Conservation (phyloP, 2,329 filamentous ascomycete genomes). For the Calonectria pteridis region DNA sequence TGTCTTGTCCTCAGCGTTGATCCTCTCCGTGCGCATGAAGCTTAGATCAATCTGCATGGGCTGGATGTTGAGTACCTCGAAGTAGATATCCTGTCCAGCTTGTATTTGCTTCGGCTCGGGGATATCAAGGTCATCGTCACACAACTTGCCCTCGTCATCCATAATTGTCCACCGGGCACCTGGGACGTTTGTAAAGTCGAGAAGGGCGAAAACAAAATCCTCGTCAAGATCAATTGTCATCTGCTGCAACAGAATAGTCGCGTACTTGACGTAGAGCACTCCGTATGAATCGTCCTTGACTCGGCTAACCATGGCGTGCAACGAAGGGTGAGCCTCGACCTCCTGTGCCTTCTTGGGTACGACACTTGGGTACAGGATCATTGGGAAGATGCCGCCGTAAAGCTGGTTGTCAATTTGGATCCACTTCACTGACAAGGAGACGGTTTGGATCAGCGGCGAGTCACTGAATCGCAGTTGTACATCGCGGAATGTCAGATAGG, state of each 20-base stretch:
- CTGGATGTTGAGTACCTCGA: constrained; percentile 95
- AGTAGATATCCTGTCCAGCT: constrained; percentile 94
- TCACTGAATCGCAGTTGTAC: constrained; percentile 93
- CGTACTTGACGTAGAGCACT: constrained; percentile 98
- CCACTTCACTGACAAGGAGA: constrained; percentile 95
- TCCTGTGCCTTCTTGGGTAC: constrained; percentile 97
- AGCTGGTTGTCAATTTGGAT: constrained; percentile 99
- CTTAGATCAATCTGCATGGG: constrained; percentile 98
- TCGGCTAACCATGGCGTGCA: constrained; percentile 90
- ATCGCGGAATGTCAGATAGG: constrained; percentile 93
- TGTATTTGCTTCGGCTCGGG: constrained; percentile 90
- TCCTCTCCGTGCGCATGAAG: constrained; percentile 94
- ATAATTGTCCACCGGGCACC: constrained; percentile 80
- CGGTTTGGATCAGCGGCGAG: constrained; percentile 91
- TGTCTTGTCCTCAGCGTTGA: constrained; percentile 96
- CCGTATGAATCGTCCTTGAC: constrained; percentile 99
- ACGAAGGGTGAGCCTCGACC: constrained; percentile 94
- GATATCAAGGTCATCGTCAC: constrained; percentile 90
- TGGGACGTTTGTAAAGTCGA: constrained; percentile 94
- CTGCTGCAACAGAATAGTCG: constrained; percentile 91
- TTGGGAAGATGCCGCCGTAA: constrained; percentile 97
- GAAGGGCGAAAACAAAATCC: constrained; percentile 95
- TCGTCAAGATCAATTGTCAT: constrained; percentile 99
- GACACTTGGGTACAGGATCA: constrained; percentile 96
- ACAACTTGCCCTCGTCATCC: constrained; percentile 85